These are phyloP conservation scores for Phytophthora vignae DNA, from an alignment of 352 stramenopile genomes.

Conservation along the genomic window DNA sequence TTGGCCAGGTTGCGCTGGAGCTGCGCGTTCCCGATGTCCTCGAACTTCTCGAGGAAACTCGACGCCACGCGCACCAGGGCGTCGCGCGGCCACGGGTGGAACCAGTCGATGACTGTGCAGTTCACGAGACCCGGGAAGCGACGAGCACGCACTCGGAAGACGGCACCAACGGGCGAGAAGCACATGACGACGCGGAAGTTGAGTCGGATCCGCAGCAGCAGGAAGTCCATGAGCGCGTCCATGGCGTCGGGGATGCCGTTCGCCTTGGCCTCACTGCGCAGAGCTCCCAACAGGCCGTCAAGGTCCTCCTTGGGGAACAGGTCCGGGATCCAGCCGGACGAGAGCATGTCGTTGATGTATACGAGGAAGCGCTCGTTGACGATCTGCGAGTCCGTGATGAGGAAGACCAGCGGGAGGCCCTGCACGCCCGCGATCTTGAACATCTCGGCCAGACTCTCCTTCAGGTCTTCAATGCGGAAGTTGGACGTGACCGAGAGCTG, in stretches of 20 bases:
- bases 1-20: constrained; percentile 94
- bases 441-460: constrained; percentile 97
- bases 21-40: constrained; percentile 85
- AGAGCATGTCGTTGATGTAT: constrained; percentile 99
- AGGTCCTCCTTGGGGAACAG: constrained; percentile 98
- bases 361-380: constrained; percentile 98
- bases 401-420: constrained; percentile 94
- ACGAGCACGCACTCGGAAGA: constrained; percentile 96
- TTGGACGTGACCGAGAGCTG: constrained; percentile 96
- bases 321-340: constrained; percentile 96
- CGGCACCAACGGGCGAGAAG: constrained; percentile 97
- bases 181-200: constrained; percentile 98
- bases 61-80: constrained; percentile 97
- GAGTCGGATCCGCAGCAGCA: constrained; percentile 92
- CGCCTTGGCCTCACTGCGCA: constrained; percentile 96
- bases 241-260: constrained; percentile 94
- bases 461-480: constrained; percentile 97
- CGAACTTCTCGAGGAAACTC: constrained; percentile 96
- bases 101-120: constrained; percentile 98
- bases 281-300: constrained; percentile 89
- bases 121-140: constrained; percentile 98
- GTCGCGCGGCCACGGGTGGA: constrained; percentile 97
- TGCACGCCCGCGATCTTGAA: constrained; percentile 96
- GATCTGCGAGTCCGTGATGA: constrained; percentile 99
- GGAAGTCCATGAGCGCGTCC: constrained; percentile 96